Conservation (phyloP, 805 yeast genomes). For the Candida anglica region DNA sequence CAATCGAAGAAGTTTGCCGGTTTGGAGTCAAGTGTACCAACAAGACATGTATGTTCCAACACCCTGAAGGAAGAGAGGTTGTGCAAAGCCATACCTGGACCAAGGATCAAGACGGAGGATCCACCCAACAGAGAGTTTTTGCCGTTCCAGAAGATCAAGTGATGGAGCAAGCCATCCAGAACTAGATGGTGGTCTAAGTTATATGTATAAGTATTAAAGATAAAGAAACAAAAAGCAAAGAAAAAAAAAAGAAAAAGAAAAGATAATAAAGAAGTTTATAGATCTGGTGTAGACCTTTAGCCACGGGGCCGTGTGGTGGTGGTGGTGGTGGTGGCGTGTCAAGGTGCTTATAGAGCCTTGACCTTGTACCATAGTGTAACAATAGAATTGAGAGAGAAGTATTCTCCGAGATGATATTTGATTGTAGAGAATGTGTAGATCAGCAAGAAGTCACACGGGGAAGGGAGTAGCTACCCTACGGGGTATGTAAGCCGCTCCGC, state of each 20-base stretch:
- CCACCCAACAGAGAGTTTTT: slow-evolving; percentile 62
- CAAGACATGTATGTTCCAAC: slow-evolving; percentile 65
- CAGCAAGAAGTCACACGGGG: too few species aligned
- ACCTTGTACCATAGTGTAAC: too few species aligned
- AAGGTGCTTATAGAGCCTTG: too few species aligned
- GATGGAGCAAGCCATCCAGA: slow-evolving; percentile 55
- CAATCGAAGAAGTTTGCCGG: slow-evolving; percentile 73
- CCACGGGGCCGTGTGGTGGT: too few species aligned
- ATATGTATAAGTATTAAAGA: slow-evolving; percentile 4
- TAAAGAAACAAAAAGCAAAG: slow-evolving; percentile 2
- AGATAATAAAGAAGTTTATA: slow-evolving; percentile 1
- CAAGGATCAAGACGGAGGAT: slow-evolving; percentile 19
- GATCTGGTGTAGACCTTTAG: too few species aligned
- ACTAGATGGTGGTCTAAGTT: background rate
- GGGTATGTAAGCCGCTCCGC: too few species aligned
- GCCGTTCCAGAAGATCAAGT: slow-evolving; percentile 75
- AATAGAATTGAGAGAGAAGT: too few species aligned
- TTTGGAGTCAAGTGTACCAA: slow-evolving; percentile 76
- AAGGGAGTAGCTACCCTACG: too few species aligned
- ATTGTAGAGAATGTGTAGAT: too few species aligned
- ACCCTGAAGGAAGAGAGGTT: slow-evolving; percentile 68
- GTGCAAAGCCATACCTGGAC: slow-evolving; percentile 32
- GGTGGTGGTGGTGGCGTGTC: too few species aligned
- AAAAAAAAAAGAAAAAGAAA: slow-evolving; percentile 6
- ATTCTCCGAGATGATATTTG: too few species aligned